Base-by-base conservation (phyloP, 257 asterid genomes). In the Henckelia pumila region DNA sequence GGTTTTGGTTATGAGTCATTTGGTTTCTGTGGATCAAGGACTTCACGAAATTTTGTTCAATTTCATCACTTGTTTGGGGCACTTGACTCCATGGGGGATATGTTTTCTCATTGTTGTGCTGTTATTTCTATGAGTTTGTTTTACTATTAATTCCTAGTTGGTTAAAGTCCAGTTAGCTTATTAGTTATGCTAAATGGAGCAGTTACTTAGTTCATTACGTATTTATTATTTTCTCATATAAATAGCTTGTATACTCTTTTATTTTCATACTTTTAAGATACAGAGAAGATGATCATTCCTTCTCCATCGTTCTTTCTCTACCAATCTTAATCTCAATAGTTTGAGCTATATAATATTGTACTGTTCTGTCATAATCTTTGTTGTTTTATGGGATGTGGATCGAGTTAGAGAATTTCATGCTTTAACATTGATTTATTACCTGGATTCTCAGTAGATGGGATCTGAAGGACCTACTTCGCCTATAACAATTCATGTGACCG, bases 381-480 rank as follows among this genome's bases (percentile, higher is more conserved):
- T 71, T n/a, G 56, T 26, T 19, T 63, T 63, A 66, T 75, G 78
- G 85, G 80, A 33, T 25, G 57, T 52, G 64, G 37, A 66, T 59
- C 24, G 26, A 33, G 58, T 64, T 63, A 47, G 29, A 59, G 23
- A 47, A 65, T 73, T 71, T 83, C 71, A 67, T 83, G 71, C 73
- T 75, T 69, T 68, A 71, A 67, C 37, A 35, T 52, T 77, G 67
- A 44, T 74, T 64, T 75, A 64, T 58, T 30, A 52, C 21, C 35
- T 29, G 64, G 73, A 66, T 77, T 70, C 82, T 75, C 73, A 68
- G 63, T 80, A 81, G 74, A 92, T 92, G 98, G 98, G 97, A 63
- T 92, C 96, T 69, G 98, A 92, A 82, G 95, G 95, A 80, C 96
- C 95, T 61, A 50, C 73, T 62, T 88, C 95, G 37, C 81, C 87